Conservation (phyloP, 371 early-diverging fungal genomes). For the Dichotomocladium elegans region DNA sequence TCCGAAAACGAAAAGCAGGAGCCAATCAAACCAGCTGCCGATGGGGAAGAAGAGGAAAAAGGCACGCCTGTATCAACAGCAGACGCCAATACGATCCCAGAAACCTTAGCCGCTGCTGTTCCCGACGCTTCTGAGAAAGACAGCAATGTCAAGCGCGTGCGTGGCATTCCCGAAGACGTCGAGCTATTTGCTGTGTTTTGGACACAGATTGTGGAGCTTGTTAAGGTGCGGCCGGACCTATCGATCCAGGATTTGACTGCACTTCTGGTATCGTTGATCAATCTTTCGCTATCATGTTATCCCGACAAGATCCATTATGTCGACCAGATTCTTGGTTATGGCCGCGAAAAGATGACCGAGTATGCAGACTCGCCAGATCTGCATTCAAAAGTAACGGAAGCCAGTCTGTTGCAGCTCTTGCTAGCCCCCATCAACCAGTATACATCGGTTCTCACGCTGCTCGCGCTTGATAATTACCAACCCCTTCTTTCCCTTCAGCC, state of each 20-base stretch:
- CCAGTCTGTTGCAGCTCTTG: slow-evolving; percentile 62
- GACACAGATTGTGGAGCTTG: slow-evolving; percentile 85
- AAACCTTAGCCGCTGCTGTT: slow-evolving; percentile 19
- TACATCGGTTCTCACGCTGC: slow-evolving; percentile 55
- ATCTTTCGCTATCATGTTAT: slow-evolving; percentile 90
- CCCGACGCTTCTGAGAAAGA: not conserved
- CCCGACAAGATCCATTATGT: slow-evolving; percentile 83
- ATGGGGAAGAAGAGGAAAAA: slow-evolving; percentile 4
- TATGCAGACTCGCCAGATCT: slow-evolving; percentile 52
- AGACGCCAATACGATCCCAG: slow-evolving; percentile 7
- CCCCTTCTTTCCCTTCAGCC: slow-evolving; percentile 78
- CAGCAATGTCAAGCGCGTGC: slow-evolving; percentile 33
- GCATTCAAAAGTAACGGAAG: slow-evolving; percentile 55
- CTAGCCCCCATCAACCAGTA: slow-evolving; percentile 76
- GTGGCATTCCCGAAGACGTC: slow-evolving; percentile 82
- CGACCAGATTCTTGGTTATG: slow-evolving; percentile 84
- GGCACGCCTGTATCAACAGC: slow-evolving; percentile 7
- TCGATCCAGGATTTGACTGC: slow-evolving; percentile 87
- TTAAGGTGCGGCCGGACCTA: slow-evolving; percentile 86
- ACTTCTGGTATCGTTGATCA: slow-evolving; percentile 78
- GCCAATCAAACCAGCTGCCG: slow-evolving; percentile 1
- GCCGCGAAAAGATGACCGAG: slow-evolving; percentile 60
- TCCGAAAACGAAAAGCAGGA: slow-evolving; percentile 16
- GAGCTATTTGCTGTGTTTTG: slow-evolving; percentile 93
- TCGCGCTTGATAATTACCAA: slow-evolving; percentile 67